Conservation (phyloP, 1,139 yeast species). For the Pichia sp. region DNA sequence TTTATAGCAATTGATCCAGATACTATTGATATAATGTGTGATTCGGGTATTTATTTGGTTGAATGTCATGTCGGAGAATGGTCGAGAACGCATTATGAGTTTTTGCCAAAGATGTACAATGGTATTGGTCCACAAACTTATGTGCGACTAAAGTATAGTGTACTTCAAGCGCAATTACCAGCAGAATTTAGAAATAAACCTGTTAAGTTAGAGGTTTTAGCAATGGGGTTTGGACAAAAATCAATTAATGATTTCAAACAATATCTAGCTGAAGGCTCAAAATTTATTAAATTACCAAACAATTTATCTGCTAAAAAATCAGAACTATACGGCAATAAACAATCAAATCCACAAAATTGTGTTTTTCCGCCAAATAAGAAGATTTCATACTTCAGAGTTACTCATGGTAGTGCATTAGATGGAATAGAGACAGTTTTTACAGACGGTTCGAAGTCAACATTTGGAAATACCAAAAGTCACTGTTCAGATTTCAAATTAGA, state of each 20-base stretch:
- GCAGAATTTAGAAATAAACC: constrained; percentile 34
- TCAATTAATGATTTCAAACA: constrained; percentile 39
- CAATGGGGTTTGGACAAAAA: constrained; percentile 37
- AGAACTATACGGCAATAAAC: constrained; percentile 21
- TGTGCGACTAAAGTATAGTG: constrained; percentile 42
- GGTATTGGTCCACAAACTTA: constrained; percentile 57
- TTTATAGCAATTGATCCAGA: constrained; percentile 36
- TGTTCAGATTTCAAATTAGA: constrained; percentile 52
- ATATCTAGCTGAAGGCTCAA: constrained; percentile 17
- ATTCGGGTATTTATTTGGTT: constrained; percentile 64
- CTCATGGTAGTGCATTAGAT: constrained; percentile 71
- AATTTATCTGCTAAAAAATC: constrained; percentile 18
- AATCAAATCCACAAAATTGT: constrained; percentile 20
- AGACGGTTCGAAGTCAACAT: constrained; percentile 22
- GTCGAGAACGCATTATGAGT: constrained; percentile 59
- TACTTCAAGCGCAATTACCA: constrained; percentile 40
- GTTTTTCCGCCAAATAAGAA: constrained; percentile 22
- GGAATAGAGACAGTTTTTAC: constrained; percentile 46
- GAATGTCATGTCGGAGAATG: constrained; percentile 61
- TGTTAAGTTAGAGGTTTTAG: constrained; percentile 43
- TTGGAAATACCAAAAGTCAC: constrained; percentile 59
- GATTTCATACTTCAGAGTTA: constrained; percentile 49
- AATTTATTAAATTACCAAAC: constrained; percentile 14
- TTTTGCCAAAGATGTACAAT: constrained; percentile 44
- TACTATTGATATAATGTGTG: constrained; percentile 42